phyloP scores from a whole-genome alignment of 1,139 yeast genomes.

The Diutina catenulata region DNA sequence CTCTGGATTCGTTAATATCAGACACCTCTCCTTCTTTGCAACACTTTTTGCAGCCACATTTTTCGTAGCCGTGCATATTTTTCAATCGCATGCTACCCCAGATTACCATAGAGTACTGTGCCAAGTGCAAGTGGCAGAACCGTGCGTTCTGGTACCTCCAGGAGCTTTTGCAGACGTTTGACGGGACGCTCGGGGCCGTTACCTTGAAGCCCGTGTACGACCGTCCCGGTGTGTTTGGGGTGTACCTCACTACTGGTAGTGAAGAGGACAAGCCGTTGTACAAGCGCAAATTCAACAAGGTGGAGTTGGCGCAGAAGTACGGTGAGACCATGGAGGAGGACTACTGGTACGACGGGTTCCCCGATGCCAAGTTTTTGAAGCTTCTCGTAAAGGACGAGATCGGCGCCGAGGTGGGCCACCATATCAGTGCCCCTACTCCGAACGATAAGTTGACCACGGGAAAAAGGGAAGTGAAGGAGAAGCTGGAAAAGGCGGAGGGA shows the following conservation, averaged over 20 bases:
- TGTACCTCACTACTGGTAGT: slow-evolving; percentile 8
- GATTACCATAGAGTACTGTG: slow-evolving; percentile 28
- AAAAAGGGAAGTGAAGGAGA: too few relatives aligned
- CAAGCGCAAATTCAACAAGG: slow-evolving; percentile 25
- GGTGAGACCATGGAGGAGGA: slow-evolving; percentile 17
- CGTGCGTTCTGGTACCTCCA: slow-evolving; percentile 37
- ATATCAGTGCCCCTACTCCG: not conserved
- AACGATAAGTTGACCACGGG: not conserved
- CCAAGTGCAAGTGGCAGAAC: slow-evolving; percentile 37
- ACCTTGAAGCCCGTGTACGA: slow-evolving; percentile 28
- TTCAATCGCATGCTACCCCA: slow-evolving; percentile 16
- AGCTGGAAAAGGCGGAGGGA: not conserved
- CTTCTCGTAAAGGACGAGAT: slow-evolving; percentile 19
- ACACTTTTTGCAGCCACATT: too few relatives aligned
- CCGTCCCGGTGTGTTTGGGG: slow-evolving; percentile 28
- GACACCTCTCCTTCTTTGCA: too few relatives aligned
- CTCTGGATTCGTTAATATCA: too few relatives aligned
- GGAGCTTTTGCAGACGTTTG: slow-evolving; percentile 33
- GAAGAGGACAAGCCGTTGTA: slow-evolving; percentile 15
- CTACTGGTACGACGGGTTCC: slow-evolving; percentile 33
- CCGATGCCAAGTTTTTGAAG: slow-evolving; percentile 33
- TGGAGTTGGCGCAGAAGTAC: slow-evolving; percentile 6
- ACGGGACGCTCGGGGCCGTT: slow-evolving; percentile 19
- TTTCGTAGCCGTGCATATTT: too few relatives aligned
- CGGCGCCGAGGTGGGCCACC: slow-evolving; percentile 5